Conservation (phyloP, 1,139 yeast genomes). For the Blastobotrys ciferrii region DNA sequence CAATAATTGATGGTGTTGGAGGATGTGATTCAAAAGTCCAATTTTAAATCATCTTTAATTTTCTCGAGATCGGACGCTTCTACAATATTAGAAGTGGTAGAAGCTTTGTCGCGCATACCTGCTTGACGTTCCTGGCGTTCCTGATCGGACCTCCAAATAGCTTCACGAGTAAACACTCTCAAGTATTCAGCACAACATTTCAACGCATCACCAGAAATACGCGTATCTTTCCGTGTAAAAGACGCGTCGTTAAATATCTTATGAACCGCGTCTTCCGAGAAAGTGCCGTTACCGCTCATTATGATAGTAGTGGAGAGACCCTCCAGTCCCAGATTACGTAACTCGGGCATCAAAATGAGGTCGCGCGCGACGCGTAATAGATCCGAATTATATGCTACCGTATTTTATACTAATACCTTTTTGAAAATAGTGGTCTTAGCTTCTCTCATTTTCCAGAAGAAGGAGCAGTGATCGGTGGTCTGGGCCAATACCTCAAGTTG, state of each 20-base stretch:
- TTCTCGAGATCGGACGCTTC: slow-evolving; percentile 27
- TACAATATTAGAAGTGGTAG: slow-evolving; percentile 17
- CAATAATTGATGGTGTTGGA: too few species aligned
- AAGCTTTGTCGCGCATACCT: slow-evolving; percentile 6
- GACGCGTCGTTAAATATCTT: slow-evolving; percentile 19
- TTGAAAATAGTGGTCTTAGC: too few species aligned
- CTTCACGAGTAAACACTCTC: slow-evolving; percentile 35
- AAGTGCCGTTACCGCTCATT: neutral
- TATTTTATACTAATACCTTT: too few species aligned
- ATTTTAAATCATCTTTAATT: slow-evolving; percentile 27
- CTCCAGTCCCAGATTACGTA: too few species aligned
- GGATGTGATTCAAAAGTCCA: slow-evolving; percentile 24
- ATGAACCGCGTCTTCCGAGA: neutral
- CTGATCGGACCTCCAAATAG: slow-evolving; percentile 34
- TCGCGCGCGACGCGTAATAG: too few species aligned
- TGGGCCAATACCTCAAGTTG: too few species aligned
- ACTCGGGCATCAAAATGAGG: too few species aligned
- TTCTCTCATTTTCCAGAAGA: too few species aligned
- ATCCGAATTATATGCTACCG: too few species aligned
- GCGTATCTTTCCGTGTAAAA: slow-evolving; percentile 28
- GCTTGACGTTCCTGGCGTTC: slow-evolving; percentile 18
- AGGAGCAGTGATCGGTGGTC: too few species aligned
- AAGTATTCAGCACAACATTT: slow-evolving; percentile 32
- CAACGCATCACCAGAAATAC: slow-evolving; percentile 28
- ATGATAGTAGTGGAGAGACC: too few species aligned